phyloP scores from a whole-genome alignment of 2,329 filamentous ascomycete species.

The Stagonosporopsis chrysanthemi region DNA sequence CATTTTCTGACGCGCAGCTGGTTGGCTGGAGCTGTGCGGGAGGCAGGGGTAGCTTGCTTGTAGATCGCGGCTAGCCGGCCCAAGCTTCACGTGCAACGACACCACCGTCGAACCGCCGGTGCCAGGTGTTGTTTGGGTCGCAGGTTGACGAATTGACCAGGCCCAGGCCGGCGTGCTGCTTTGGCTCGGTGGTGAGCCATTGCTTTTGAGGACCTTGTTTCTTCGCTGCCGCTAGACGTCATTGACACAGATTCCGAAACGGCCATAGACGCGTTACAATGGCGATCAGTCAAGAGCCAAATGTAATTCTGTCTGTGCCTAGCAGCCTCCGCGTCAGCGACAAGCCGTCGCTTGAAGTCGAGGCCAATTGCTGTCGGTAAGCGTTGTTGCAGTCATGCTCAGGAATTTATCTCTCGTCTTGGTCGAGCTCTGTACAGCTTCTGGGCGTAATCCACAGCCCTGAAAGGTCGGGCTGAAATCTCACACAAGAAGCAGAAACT shows the following conservation, averaged over 20 bases:
- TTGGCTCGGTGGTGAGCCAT: not conserved
- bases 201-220: not conserved
- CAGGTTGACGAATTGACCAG: not conserved
- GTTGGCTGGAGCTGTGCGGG: constrained; percentile 11
- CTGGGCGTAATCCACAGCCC: no score
- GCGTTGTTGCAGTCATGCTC: no score
- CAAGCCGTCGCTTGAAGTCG: not conserved
- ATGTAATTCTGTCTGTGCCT: no score
- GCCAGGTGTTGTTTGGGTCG: constrained; percentile 10
- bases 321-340: no score
- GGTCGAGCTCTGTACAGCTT: no score
- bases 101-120: constrained; percentile 9
- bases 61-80: constrained; percentile 17
- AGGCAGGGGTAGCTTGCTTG: constrained; percentile 18
- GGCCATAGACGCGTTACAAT: not conserved
- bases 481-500: no score
- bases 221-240: constrained; percentile 4
- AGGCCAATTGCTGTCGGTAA: no score
- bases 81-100: constrained; percentile 19
- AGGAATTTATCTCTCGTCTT: no score
- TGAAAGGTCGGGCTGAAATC: no score
- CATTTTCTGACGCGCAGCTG: constrained; percentile 21
- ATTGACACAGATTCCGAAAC: not conserved
- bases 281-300: no score
- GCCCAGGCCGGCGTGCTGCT: constrained; percentile 2